phyloP scores from a whole-genome alignment of 805 yeast genomes.

The Allodekkera sacchari region DNA sequence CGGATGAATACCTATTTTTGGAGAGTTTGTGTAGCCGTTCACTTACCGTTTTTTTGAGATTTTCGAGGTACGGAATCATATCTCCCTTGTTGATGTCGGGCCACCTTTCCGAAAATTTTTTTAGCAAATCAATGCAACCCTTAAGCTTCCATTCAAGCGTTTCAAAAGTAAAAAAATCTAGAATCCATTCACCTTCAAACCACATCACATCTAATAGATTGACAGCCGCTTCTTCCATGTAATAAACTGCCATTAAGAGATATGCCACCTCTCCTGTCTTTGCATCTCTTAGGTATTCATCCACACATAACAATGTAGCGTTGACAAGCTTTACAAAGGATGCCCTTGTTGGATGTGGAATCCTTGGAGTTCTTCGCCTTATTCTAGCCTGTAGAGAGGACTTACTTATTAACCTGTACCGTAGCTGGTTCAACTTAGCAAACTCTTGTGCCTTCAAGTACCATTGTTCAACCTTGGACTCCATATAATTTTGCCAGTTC shows the following conservation, averaged over 20 bases:
- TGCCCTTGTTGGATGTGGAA: conserved; percentile 3
- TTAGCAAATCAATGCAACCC: conserved; percentile 4
- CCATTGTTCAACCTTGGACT: conserved; percentile 7
- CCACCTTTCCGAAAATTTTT: conserved; percentile 9
- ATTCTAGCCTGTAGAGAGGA: conserved; percentile 6
- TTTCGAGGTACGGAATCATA: conserved; percentile 3
- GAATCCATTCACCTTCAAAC: conserved; percentile 9
- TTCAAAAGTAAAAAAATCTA: conserved; percentile 4
- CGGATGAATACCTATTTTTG: too few relatives aligned
- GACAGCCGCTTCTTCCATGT: conserved; percentile 6
- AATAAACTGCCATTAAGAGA: conserved; percentile 7
- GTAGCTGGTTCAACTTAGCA: conserved; percentile 8
- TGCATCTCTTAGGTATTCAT: conserved; percentile 8
- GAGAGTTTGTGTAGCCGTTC: not conserved
- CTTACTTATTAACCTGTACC: conserved; percentile 9
- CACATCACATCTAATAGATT: conserved; percentile 8
- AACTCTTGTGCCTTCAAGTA: conserved; percentile 8
- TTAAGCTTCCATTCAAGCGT: conserved; percentile 3
- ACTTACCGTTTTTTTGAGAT: conserved; percentile 1
- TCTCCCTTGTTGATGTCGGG: conserved; percentile 7
- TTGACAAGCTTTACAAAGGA: conserved; percentile 4
- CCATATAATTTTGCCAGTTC: conserved; percentile 6
- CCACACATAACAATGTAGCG: conserved; percentile 3
- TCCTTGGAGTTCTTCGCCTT: conserved; percentile 9
- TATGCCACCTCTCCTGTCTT: conserved; percentile 7